Evolutionary conservation across 768 basidiomycete species (phyloP), one percentile per base, ranked within the genome.

Genomic region (Daedalea quercina): DNA sequence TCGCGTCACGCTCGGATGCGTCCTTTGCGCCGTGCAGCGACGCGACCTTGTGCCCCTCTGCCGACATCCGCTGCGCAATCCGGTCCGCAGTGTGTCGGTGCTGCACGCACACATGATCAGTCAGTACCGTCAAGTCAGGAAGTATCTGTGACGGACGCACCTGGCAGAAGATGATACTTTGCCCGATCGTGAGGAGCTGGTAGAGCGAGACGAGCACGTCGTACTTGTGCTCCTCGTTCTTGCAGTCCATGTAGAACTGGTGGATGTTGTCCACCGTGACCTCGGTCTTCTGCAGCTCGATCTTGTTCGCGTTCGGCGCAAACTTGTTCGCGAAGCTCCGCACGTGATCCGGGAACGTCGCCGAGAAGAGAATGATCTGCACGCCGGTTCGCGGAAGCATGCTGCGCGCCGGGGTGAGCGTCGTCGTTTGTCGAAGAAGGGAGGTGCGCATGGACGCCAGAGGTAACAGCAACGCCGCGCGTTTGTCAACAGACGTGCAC

Each of bases 221-320:
- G 67, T 93, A 98, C 81, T 98, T 97, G 61, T 92, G 84, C 31
- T 90, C 83, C 65, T 90, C 94, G 65, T 87, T 76, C 66, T 73
- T 81, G 73, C 95, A 98, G 66, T 98, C 94, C 87, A 99, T 88
- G 72, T 93, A 98, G 69, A 98, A 95, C 63, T 99, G 96, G 57
- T 88, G 82, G 69, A 99, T 97, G 37, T 88, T 90, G 50, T 92
- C 90, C 22, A 98, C 90, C 24, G 87, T 89, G 44, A 99, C 78
- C 65, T 99, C 96, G 65, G 94, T 93, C 65, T 84, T 87, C 70
- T 92, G 84, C 33, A 99, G 77, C 70, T 93, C 88, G 62, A 99
- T 98, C 74, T 95, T 92, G 78, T 99, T 98, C 57, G 96, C 88
- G 33, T 77, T 78, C 0, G 96, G 94, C 15, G 95, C 94, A 67